Percentiles rank a stretch among this genome's conserved stretches.
phyloP scores from a whole-genome alignment of 306 rosid species.

The Crotalaria pallida region DNA sequence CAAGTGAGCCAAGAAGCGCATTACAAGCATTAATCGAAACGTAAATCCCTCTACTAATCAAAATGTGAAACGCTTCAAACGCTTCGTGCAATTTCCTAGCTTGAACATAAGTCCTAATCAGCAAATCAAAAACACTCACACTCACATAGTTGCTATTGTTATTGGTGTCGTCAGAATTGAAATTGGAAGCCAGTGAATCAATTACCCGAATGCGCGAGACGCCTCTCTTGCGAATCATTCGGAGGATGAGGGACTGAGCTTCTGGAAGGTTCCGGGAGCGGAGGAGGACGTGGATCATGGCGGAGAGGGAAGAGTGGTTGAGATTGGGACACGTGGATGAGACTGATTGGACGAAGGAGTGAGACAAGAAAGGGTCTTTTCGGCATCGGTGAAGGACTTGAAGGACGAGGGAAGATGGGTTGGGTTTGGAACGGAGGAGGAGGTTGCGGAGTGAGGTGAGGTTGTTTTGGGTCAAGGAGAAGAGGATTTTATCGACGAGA shows the following conservation, averaged over 20 bases:
- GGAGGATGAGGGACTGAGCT: constrained; percentile 69
- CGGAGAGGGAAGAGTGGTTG: constrained; percentile 57
- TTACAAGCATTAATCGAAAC: constrained; percentile 71
- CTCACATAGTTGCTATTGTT: constrained; percentile 22
- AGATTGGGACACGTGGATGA: constrained; percentile 35
- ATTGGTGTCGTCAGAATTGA: neutral
- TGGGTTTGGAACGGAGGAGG: constrained; percentile 33
- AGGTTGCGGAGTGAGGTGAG: constrained; percentile 24
- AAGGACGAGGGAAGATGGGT: constrained; percentile 32
- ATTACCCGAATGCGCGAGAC: constrained; percentile 57
- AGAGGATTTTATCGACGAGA: constrained; percentile 49
- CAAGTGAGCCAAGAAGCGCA: constrained; percentile 77
- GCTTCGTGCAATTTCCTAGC: constrained; percentile 84
- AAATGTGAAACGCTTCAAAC: constrained; percentile 50
- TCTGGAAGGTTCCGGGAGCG: constrained; percentile 47
- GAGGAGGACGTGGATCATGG: constrained; percentile 55
- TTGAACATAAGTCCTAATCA: constrained; percentile 80
- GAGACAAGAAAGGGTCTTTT: constrained; percentile 28
- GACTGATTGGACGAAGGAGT: constrained; percentile 34
- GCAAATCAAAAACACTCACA: constrained; percentile 49
- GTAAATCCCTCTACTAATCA: constrained; percentile 42
- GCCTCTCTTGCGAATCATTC: constrained; percentile 68
- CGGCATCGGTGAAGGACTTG: constrained; percentile 51
- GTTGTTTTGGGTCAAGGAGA: constrained; percentile 49
- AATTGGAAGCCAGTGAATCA: constrained; percentile 26